Percentiles rank a stretch among this genome's conserved stretches.
Conservation (phyloP, 352 stramenopile species). For the Aphanomyces invadans region DNA sequence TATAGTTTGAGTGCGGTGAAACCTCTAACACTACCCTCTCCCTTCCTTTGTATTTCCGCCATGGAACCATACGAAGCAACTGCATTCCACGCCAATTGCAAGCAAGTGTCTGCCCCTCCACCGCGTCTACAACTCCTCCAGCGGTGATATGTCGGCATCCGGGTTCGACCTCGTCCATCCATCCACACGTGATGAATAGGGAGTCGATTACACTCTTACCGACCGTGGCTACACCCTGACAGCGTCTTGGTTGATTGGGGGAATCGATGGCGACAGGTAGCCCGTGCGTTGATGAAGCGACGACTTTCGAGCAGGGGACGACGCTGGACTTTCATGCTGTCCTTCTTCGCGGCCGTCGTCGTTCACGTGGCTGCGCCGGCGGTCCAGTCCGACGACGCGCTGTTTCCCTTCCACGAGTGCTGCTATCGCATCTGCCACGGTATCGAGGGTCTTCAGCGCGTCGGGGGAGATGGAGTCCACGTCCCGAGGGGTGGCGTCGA, state of each 20-base stretch:
- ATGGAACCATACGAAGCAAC: too few relatives aligned
- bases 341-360: background rate
- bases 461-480: background rate
- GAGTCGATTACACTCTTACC: background rate
- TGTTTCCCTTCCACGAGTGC: background rate
- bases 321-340: background rate
- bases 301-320: background rate
- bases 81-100: too few relatives aligned
- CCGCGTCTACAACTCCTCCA: too few relatives aligned
- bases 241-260: background rate
- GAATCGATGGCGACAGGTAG: background rate
- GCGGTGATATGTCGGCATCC: background rate
- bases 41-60: background rate
- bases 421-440: background rate
- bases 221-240: background rate
- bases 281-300: background rate
- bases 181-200: too few relatives aligned
- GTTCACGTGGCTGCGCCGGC: background rate
- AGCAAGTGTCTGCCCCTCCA: too few relatives aligned
- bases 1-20: conserved; percentile 1
- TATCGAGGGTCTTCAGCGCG: background rate
- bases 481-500: conserved; percentile 33
- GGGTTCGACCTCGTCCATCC: too few relatives aligned
- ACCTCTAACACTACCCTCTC: background rate
- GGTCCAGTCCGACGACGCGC: background rate